These are phyloP conservation scores for Globisporangium rhizosaccharum DNA, from an alignment of 352 stramenopile genomes.

Conservation along the genomic window DNA sequence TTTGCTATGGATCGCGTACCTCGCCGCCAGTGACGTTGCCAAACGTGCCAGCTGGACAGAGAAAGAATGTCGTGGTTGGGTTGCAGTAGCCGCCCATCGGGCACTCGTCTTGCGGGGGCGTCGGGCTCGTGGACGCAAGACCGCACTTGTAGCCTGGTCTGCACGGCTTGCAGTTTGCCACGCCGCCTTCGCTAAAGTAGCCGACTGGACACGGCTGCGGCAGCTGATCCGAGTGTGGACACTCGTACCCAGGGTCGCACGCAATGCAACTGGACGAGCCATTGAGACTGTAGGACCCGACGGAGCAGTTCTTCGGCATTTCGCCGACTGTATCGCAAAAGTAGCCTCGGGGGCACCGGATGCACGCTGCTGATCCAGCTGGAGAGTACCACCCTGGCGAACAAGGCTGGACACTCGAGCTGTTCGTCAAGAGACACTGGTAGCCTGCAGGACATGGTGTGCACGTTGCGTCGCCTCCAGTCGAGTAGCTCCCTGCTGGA, in stretches of 20 bases:
- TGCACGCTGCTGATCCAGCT: constrained; percentile 45
- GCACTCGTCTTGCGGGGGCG: constrained; percentile 80
- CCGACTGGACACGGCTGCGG: constrained; percentile 82
- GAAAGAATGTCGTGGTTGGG: constrained; percentile 73
- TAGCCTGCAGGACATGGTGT: constrained; percentile 76
- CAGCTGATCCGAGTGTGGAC: constrained; percentile 57
- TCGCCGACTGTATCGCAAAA: constrained; percentile 65
- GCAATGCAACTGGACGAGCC: constrained; percentile 58
- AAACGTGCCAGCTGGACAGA: constrained; percentile 84
- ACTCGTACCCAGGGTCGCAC: constrained; percentile 83
- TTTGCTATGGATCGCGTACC: constrained; percentile 19
- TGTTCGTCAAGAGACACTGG: constrained; percentile 61
- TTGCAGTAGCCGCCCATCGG: constrained; percentile 88
- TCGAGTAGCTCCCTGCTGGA: constrained; percentile 49
- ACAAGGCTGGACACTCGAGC: constrained; percentile 50
- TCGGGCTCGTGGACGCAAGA: constrained; percentile 71
- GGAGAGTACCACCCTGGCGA: constrained; percentile 65
- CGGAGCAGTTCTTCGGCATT: constrained; percentile 61
- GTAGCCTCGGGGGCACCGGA: constrained; percentile 76
- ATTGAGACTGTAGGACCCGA: constrained; percentile 77
- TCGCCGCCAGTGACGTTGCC: constrained; percentile 78
- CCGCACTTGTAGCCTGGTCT: constrained; percentile 75
- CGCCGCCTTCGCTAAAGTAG: constrained; percentile 78
- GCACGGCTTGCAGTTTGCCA: constrained; percentile 61
- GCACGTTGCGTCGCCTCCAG: constrained; percentile 40